Evolutionary conservation across 441 rosid genomes (phyloP).

Genomic region (Mallotus japonicus): DNA sequence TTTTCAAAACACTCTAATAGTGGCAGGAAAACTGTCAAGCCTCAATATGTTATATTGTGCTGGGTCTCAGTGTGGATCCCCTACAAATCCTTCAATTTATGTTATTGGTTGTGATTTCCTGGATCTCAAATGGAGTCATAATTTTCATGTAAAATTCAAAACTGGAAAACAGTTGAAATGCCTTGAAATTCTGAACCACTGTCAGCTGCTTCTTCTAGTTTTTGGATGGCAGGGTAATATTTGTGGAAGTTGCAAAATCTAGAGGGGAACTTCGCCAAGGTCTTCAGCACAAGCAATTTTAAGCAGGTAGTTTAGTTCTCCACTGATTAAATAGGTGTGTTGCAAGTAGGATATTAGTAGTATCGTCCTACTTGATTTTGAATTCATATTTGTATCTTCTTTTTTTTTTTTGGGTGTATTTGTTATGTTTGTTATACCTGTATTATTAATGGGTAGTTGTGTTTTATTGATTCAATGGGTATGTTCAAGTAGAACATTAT

Average conservation of each 20-base stretch:
- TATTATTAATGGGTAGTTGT: too few species aligned
- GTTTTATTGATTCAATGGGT: too few species aligned
- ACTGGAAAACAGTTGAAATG: neutral
- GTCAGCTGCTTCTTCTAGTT: constrained; percentile 38
- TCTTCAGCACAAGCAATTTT: constrained; percentile 25
- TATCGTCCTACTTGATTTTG: too few species aligned
- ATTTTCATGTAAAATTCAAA: neutral
- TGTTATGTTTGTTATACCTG: neutral
- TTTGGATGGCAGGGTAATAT: constrained; percentile 83
- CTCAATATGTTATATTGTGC: too few species aligned
- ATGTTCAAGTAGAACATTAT: too few species aligned
- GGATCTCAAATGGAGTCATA: neutral
- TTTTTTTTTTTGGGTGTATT: too few species aligned
- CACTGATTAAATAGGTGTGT: neutral
- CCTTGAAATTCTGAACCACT: neutral
- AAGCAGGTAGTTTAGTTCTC: neutral
- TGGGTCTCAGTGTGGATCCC: too few species aligned
- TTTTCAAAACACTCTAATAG: too few species aligned
- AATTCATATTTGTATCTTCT: too few species aligned
- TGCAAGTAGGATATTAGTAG: neutral
- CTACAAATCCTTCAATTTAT: neutral
- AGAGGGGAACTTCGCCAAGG: constrained; percentile 48
- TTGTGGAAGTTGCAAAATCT: constrained; percentile 75
- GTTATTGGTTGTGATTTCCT: neutral
- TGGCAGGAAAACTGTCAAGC: too few species aligned